These are phyloP conservation scores for Boletus reticulatus DNA, from an alignment of 768 basidiomycete genomes.

Conservation along the genomic window DNA sequence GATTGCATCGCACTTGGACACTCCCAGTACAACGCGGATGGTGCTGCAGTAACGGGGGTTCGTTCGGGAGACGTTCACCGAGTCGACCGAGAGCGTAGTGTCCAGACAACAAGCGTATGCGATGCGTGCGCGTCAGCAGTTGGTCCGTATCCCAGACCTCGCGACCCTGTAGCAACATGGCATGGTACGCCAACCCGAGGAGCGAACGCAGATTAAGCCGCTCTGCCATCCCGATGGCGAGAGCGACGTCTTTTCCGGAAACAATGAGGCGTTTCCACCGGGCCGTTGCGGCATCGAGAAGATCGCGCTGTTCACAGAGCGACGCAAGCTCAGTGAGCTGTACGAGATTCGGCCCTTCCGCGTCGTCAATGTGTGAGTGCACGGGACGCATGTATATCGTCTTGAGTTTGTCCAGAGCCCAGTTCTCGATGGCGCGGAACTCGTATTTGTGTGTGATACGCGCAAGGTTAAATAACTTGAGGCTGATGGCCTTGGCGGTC, in stretches of 20 bases:
- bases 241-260: constrained; percentile 43
- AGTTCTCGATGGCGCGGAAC: constrained; percentile 43
- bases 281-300: constrained; percentile 40
- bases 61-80: constrained; percentile 42
- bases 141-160: constrained; percentile 47
- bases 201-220: constrained; percentile 45
- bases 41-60: constrained; percentile 44
- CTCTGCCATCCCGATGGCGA: constrained; percentile 47
- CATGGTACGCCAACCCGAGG: constrained; percentile 49
- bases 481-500: constrained; percentile 40
- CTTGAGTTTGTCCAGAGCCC: constrained; percentile 43
- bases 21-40: constrained; percentile 38
- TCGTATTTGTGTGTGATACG: constrained; percentile 50
- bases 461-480: constrained; percentile 46
- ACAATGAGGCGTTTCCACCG: constrained; percentile 50
- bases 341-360: constrained; percentile 38
- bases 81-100: constrained; percentile 47
- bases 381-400: constrained; percentile 33
- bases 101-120: constrained; percentile 51
- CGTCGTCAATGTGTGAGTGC: constrained; percentile 30
- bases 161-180: constrained; percentile 51
- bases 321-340: constrained; percentile 53
- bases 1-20: constrained; percentile 40
- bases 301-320: constrained; percentile 45
- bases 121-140: constrained; percentile 46